Percentiles rank a stretch among this genome's conserved stretches.
phyloP scores from a whole-genome alignment of 371 early-diverging fungal species.

The Haplosporangium sp. region DNA sequence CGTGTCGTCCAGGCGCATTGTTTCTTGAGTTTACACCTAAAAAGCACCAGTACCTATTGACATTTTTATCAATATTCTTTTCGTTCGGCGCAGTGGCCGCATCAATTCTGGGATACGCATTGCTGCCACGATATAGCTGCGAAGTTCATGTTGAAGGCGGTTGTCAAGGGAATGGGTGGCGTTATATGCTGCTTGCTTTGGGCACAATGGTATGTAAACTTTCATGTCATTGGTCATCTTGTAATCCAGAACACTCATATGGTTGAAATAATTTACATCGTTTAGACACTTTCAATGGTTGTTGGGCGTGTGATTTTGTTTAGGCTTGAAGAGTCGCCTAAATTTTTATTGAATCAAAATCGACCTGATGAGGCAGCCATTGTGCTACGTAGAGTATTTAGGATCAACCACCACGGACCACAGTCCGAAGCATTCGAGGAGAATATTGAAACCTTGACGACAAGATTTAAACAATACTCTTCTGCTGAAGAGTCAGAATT shows the following conservation, averaged over 20 bases:
- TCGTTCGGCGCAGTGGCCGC: constrained; percentile 86
- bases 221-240: not conserved
- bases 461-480: constrained; percentile 21
- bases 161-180: constrained; percentile 80
- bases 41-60: constrained; percentile 82
- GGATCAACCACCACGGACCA: constrained; percentile 69
- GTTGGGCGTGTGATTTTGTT: constrained; percentile 74
- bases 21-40: constrained; percentile 88
- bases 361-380: constrained; percentile 78
- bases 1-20: constrained; percentile 69
- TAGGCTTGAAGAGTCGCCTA: constrained; percentile 83
- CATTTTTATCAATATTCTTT: constrained; percentile 87
- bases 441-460: constrained; percentile 39
- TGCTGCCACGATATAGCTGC: constrained; percentile 78
- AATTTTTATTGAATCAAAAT: constrained; percentile 77
- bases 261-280: not conserved
- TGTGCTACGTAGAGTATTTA: constrained; percentile 78
- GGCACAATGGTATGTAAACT: constrained; percentile 26
- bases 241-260: not conserved
- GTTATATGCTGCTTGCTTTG: constrained; percentile 67
- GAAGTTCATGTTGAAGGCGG: constrained; percentile 60
- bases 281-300: constrained; percentile 77
- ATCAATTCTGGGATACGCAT: constrained; percentile 71
- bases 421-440: constrained; percentile 38
- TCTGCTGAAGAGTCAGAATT: constrained; percentile 14